phyloP scores from a whole-genome alignment of 345 rosid species.

The Syzygium oleosum region DNA sequence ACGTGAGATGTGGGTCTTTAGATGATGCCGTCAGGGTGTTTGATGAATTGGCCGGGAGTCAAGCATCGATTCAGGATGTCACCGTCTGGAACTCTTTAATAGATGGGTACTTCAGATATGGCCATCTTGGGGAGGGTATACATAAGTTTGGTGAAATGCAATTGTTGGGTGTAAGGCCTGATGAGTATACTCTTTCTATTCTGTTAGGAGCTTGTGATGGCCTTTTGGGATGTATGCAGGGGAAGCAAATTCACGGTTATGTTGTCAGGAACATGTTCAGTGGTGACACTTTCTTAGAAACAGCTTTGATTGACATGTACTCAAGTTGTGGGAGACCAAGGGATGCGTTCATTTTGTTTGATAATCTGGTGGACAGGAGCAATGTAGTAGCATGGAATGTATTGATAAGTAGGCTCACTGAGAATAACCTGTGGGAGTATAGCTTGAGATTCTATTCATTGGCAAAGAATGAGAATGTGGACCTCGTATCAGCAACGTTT shows the following conservation, averaged over 20 bases:
- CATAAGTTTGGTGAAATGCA: slow-evolving; percentile 48
- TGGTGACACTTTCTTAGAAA: slow-evolving; percentile 48
- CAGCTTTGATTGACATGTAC: slow-evolving; percentile 55
- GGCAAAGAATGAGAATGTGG: slow-evolving; percentile 36
- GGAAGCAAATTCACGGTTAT: slow-evolving; percentile 60
- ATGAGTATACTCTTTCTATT: slow-evolving; percentile 52
- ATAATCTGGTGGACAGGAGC: slow-evolving; percentile 33
- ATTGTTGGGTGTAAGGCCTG: slow-evolving; percentile 43
- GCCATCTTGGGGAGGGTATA: slow-evolving; percentile 30
- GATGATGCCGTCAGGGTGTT: slow-evolving; percentile 54
- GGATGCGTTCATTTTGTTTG: slow-evolving; percentile 44
- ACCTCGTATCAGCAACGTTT: slow-evolving; percentile 45
- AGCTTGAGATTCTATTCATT: slow-evolving; percentile 51
- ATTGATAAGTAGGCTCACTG: slow-evolving; percentile 54
- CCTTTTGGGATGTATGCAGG: slow-evolving; percentile 21
- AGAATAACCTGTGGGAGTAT: slow-evolving; percentile 37
- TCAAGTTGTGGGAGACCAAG: slow-evolving; percentile 22
- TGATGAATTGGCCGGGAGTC: slow-evolving; percentile 34
- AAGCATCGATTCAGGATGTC: slow-evolving; percentile 26
- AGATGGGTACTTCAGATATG: slow-evolving; percentile 48
- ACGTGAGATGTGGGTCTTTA: slow-evolving; percentile 56
- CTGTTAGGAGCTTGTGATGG: slow-evolving; percentile 38
- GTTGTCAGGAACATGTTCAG: slow-evolving; percentile 28
- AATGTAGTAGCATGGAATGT: slow-evolving; percentile 76
- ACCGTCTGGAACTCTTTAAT: slow-evolving; percentile 67